phyloP scores from a whole-genome alignment of 2,329 filamentous ascomycete genomes.

The Claviceps sp. region DNA sequence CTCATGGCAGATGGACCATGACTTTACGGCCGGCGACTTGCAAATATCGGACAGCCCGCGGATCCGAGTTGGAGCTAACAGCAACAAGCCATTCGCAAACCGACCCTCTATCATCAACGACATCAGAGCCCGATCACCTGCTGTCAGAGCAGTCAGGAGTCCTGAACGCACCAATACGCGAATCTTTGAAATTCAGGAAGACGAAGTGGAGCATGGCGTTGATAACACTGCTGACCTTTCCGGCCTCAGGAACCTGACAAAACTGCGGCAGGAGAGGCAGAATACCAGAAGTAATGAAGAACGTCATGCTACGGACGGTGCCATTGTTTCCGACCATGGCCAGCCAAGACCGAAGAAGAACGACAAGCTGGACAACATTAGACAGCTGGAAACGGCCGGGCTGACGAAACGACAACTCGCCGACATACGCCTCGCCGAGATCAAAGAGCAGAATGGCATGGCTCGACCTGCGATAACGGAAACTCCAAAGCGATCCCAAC shows the following conservation, averaged over 20 bases:
- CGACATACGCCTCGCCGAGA: slow-evolving; percentile 38
- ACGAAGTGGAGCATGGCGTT: slow-evolving; percentile 24
- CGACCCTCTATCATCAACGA: slow-evolving; percentile 19
- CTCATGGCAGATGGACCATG: slow-evolving; percentile 42
- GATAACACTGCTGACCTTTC: slow-evolving; percentile 9
- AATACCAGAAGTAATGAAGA: slow-evolving; percentile 19
- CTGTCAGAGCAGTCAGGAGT: slow-evolving; percentile 9
- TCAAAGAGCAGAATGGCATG: slow-evolving; percentile 35
- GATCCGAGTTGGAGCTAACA: slow-evolving; percentile 22
- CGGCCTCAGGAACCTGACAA: not conserved
- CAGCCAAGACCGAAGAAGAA: slow-evolving; percentile 20
- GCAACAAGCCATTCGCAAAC: slow-evolving; percentile 22
- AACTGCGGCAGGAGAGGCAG: not conserved
- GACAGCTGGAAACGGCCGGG: slow-evolving; percentile 28
- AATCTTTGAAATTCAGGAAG: slow-evolving; percentile 30
- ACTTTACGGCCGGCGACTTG: slow-evolving; percentile 43
- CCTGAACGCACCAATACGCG: slow-evolving; percentile 26
- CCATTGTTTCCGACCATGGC: slow-evolving; percentile 9
- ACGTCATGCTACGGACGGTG: slow-evolving; percentile 19
- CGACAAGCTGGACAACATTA: slow-evolving; percentile 36
- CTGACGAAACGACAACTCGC: slow-evolving; percentile 34
- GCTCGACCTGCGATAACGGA: slow-evolving; percentile 30
- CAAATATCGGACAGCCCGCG: slow-evolving; percentile 44
- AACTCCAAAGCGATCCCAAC: slow-evolving; percentile 14
- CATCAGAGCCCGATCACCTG: slow-evolving; percentile 16